phyloP scores from a whole-genome alignment of 78 protist genomes.

The Polysphondylium violaceum region DNA sequence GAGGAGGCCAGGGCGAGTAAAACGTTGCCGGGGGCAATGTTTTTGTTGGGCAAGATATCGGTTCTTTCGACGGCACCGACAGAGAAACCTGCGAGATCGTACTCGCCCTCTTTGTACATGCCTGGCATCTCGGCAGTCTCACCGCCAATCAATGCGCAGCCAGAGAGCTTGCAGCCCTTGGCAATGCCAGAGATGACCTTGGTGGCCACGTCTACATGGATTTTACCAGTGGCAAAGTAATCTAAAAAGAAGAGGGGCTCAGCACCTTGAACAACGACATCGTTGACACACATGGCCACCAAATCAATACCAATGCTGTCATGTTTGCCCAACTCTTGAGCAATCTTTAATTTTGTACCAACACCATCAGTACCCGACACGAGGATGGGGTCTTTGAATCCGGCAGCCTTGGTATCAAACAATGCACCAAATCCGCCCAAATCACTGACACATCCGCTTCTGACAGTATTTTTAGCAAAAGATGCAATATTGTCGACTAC shows the following conservation, averaged over 20 bases:
- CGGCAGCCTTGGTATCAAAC: constrained; percentile 88
- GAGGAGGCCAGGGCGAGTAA: constrained; percentile 87
- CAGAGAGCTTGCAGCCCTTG: constrained; percentile 79
- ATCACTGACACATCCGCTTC: constrained; percentile 86
- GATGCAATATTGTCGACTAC: constrained; percentile 90
- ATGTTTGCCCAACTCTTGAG: constrained; percentile 81
- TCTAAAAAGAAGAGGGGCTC: constrained; percentile 95
- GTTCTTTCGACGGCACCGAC: constrained; percentile 91
- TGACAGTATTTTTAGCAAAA: constrained; percentile 71
- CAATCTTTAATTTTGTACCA: constrained; percentile 93
- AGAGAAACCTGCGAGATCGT: constrained; percentile 94
- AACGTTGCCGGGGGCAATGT: constrained; percentile 71
- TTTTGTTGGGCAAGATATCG: constrained; percentile 68
- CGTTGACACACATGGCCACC: constrained; percentile 96
- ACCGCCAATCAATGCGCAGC: constrained; percentile 93
- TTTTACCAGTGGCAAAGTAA: constrained; percentile 92
- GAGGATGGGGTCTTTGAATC: constrained; percentile 87
- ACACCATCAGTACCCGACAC: constrained; percentile 95
- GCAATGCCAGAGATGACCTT: constrained; percentile 89
- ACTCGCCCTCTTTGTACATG: constrained; percentile 90
- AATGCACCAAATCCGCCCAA: constrained; percentile 95
- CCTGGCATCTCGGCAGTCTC: constrained; percentile 97
- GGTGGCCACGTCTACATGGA: constrained; percentile 81
- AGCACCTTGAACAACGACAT: constrained; percentile 92
- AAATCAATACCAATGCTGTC: constrained; percentile 90